phyloP scores from a whole-genome alignment of 495 filamentous ascomycete species.

The Articulospora tetracladia region DNA sequence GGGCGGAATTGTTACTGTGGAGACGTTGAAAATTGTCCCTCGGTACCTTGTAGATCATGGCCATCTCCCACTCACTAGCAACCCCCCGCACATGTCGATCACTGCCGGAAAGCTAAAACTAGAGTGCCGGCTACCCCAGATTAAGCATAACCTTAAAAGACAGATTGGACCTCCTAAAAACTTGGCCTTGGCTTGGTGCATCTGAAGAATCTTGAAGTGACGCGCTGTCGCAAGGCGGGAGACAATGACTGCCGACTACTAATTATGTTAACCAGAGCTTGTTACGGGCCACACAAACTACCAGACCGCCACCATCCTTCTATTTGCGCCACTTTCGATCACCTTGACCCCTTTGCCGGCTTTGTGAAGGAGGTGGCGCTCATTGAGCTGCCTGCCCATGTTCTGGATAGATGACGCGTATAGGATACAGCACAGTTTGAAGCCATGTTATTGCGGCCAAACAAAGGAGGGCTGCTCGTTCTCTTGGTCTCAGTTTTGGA shows the following conservation, averaged over 20 bases:
- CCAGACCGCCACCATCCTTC: background rate
- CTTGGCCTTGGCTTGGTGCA: background rate
- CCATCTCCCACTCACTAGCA: background rate
- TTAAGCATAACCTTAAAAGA: constrained; percentile 7
- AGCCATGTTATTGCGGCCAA: too few species aligned
- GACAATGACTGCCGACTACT: background rate
- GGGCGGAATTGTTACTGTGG: background rate
- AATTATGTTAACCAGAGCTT: background rate
- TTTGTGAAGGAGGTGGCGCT: background rate
- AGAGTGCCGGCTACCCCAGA: background rate
- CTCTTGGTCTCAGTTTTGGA: background rate
- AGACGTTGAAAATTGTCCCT: background rate
- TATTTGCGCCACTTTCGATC: background rate
- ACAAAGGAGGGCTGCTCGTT: background rate
- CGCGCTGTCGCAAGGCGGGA: background rate
- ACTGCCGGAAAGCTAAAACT: constrained; percentile 1
- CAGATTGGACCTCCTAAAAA: background rate
- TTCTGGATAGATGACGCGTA: too few species aligned
- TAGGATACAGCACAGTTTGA: too few species aligned
- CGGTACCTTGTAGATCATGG: background rate
- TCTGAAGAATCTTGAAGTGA: background rate
- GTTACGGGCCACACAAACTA: background rate
- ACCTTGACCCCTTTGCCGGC: background rate
- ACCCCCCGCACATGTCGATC: constrained; percentile 7
- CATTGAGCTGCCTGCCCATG: background rate